phyloP scores from a whole-genome alignment of 2,329 filamentous ascomycete species.

The Raffaelea albimanens region DNA sequence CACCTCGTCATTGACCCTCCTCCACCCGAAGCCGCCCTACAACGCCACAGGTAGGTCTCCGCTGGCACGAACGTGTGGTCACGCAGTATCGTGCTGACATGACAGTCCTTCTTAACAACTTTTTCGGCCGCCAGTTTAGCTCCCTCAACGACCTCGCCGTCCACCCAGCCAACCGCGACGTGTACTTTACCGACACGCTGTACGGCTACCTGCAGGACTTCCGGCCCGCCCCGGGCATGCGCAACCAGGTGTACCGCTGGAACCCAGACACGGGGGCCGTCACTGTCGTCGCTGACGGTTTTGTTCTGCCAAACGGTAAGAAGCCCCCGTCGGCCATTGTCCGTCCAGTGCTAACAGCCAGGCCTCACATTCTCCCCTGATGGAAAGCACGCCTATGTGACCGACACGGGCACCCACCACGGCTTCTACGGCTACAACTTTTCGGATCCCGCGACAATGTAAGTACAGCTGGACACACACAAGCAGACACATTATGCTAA shows the following conservation, averaged over 20 bases:
- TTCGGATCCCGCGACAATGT: conserved; percentile 37
- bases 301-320: conserved; percentile 42
- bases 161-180: conserved; percentile 41
- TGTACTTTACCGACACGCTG: conserved; percentile 57
- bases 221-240: conserved; percentile 40
- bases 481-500: background rate
- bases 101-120: conserved; percentile 46
- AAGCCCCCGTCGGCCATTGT: too few species aligned
- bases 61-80: background rate
- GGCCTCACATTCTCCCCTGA: conserved; percentile 47
- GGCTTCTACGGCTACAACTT: conserved; percentile 32
- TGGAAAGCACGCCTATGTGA: conserved; percentile 41
- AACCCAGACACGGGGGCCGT: conserved; percentile 40
- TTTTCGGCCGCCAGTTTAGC: conserved; percentile 49
- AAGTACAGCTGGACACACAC: conserved; percentile 13
- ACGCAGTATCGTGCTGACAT: background rate
- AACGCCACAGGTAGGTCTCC: conserved; percentile 33
- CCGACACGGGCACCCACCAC: conserved; percentile 39
- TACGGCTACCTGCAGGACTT: conserved; percentile 53
- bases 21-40: conserved; percentile 36
- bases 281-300: conserved; percentile 47
- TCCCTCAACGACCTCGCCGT: conserved; percentile 49
- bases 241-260: conserved; percentile 50
- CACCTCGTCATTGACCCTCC: conserved; percentile 28
- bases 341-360: too few species aligned